Evolutionary conservation across 2,329 filamentous ascomycete species (phyloP), one percentile per base, ranked within the genome.

Genomic region (Pseudogymnoascus sp.): DNA sequence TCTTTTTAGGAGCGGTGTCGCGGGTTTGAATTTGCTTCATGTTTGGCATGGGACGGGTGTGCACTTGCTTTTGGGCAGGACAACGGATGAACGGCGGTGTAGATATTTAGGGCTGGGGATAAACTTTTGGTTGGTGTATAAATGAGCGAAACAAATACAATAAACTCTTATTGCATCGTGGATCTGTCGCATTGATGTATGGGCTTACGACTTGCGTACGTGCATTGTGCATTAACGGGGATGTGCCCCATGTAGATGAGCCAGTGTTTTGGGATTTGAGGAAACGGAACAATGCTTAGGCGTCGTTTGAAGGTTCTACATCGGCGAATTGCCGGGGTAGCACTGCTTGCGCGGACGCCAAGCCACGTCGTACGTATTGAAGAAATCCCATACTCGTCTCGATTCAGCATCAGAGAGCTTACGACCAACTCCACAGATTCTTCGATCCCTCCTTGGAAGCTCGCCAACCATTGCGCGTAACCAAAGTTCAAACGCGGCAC

Each of bases 381-480:
- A 56, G 46, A 31, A 56, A 28, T 56, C 46, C 21, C 46, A 56
- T 49, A 56, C 46, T 34, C 46, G 8, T 31, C 46, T 56, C n/a
- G 46, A 56, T 31, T 56, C 46, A 34, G 14, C 46, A 31, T 34
- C 46, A 31, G n/a, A 31, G 25, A 56, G 46, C 46, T 56, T 56
- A 56, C 46, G 46, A 56, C 46, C 14, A 31, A 56, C 46, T 56
- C 46, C 46, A 56, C 46, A 56, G n/a, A 56, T 56, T 56, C n/a
- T 46, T 31, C 25, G 18, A 31, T 34, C 31, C 46, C 46, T 56
- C n/a, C 14, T 56, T 34, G 8, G n/a, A 56, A 31, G 46, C 46
- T 56, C 46, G 9, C 46, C 46, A 56, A 56, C 46, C 46, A 31
- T 9, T 18, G 46, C 46, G 46, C 46, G n/a, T 56, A 56, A 56